phyloP scores from a whole-genome alignment of 495 filamentous ascomycete genomes.

The Hypoxylon fragiforme region DNA sequence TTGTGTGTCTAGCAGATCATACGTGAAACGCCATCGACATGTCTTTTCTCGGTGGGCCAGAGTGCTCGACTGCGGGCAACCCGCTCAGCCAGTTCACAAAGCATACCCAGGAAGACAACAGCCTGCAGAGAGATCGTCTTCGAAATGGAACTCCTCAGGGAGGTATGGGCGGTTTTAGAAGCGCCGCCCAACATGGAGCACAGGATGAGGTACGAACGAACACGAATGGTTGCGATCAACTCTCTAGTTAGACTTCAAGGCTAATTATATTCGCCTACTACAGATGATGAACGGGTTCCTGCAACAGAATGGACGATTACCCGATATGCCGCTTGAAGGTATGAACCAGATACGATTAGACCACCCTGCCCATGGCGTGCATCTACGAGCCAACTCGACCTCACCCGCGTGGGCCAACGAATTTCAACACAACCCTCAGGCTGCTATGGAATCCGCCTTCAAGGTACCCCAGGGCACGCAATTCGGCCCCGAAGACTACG shows the following conservation, averaged over 20 bases:
- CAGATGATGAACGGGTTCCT: constrained; percentile 95
- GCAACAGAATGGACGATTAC: constrained; percentile 62
- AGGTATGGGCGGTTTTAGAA: constrained; percentile 47
- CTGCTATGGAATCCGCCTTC: constrained; percentile 80
- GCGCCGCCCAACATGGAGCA: constrained; percentile 41
- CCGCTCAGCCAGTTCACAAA: constrained; percentile 96
- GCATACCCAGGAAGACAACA: constrained; percentile 92
- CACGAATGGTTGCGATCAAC: not conserved
- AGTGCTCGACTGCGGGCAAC: constrained; percentile 96
- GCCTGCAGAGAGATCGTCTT: constrained; percentile 85
- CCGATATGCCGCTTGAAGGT: constrained; percentile 48
- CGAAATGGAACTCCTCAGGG: constrained; percentile 66
- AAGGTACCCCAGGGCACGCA: constrained; percentile 60
- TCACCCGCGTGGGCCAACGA: constrained; percentile 59
- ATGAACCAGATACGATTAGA: constrained; percentile 46
- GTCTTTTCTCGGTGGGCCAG: constrained; percentile 87
- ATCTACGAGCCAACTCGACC: constrained; percentile 59
- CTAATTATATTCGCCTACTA: constrained; percentile 14
- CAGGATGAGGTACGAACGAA: constrained; percentile 50
- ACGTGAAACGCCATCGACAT: constrained; percentile 51
- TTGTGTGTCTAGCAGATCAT: no score
- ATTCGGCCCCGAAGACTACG: constrained; percentile 84
- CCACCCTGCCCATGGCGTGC: constrained; percentile 48
- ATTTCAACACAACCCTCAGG: constrained; percentile 64
- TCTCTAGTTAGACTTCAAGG: not conserved